phyloP scores from a whole-genome alignment of 2,329 filamentous ascomycete genomes.

The Ceratocystis diversiconidia region DNA sequence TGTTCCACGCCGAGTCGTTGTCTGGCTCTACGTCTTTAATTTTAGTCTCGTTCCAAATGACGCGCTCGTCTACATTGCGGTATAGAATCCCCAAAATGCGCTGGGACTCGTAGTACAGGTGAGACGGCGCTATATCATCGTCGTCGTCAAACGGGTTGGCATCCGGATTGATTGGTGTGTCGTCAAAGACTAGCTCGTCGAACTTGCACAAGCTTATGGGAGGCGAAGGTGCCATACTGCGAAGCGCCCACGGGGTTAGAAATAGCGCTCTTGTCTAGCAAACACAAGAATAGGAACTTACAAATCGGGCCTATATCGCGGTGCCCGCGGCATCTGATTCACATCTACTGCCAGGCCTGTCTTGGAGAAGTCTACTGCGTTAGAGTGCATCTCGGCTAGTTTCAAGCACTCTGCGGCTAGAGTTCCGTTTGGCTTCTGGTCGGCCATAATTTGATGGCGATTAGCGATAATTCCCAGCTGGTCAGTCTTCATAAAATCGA shows the following conservation, averaged over 20 bases:
- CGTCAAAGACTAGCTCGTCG: conserved; percentile 29
- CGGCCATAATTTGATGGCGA: conserved; percentile 49
- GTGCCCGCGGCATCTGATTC: conserved; percentile 28
- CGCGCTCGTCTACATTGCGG: conserved; percentile 55
- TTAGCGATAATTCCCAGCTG: conserved; percentile 51
- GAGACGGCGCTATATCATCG: conserved; percentile 31
- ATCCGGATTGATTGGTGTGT: conserved; percentile 22
- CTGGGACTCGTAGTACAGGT: conserved; percentile 49
- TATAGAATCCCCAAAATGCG: conserved; percentile 60
- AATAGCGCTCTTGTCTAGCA: background rate
- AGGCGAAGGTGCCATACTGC: conserved; percentile 34
- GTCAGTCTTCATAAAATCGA: conserved; percentile 60
- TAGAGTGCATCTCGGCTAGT: conserved; percentile 52
- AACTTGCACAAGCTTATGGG: conserved; percentile 32
- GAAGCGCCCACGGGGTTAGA: background rate
- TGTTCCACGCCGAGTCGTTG: conserved; percentile 31
- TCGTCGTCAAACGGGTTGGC: conserved; percentile 25
- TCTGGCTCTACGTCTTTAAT: conserved; percentile 22
- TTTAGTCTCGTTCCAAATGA: conserved; percentile 44
- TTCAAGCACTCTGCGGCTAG: conserved; percentile 34
- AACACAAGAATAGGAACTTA: conserved; percentile 25
- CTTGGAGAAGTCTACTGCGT: conserved; percentile 63
- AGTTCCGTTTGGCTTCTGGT: conserved; percentile 40
- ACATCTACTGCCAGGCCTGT: conserved; percentile 48
- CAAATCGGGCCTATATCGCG: conserved; percentile 40